A percentile compares a stretch with the other conserved stretches of the same genome.
phyloP scores from a whole-genome alignment of 2,329 filamentous ascomycete species.

The Ustulina deusta region DNA sequence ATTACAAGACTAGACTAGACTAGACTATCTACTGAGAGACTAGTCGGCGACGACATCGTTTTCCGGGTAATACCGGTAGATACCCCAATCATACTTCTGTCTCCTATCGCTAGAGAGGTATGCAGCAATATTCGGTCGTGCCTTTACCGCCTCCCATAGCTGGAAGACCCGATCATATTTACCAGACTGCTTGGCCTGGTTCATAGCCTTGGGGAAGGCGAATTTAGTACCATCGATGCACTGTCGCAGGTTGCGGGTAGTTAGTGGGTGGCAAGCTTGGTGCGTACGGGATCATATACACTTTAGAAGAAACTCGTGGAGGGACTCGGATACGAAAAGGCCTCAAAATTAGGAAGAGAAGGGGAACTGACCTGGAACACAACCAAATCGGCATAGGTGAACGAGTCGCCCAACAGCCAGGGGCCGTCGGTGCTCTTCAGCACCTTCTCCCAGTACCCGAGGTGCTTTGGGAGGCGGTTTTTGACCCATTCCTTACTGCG shows the following conservation, averaged over 20 bases:
- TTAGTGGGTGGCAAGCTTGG: background rate
- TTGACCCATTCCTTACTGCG: constrained; percentile 68
- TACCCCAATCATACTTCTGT: constrained; percentile 68
- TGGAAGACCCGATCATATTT: constrained; percentile 72
- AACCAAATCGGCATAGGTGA: constrained; percentile 80
- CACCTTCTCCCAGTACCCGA: constrained; percentile 76
- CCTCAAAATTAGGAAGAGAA: background rate
- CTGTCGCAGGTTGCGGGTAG: constrained; percentile 49
- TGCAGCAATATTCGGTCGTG: constrained; percentile 72
- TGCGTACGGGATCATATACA: background rate
- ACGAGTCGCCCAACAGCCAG: constrained; percentile 72
- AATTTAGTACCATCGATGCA: constrained; percentile 69
- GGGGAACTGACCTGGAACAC: constrained; percentile 74
- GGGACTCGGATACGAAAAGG: constrained; percentile 54
- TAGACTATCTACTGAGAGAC: no score
- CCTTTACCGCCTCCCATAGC: constrained; percentile 72
- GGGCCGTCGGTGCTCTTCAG: constrained; percentile 68
- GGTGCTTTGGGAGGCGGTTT: constrained; percentile 75
- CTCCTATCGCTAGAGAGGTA: constrained; percentile 73
- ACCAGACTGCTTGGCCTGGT: constrained; percentile 63
- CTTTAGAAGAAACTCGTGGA: background rate
- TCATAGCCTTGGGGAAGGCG: constrained; percentile 77
- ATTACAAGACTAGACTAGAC: background rate
- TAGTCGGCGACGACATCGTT: constrained; percentile 29
- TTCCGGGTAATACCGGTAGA: constrained; percentile 72